Base-by-base conservation (phyloP, 1,284 basidiomycete species). In the Trichosporon sp. region DNA sequence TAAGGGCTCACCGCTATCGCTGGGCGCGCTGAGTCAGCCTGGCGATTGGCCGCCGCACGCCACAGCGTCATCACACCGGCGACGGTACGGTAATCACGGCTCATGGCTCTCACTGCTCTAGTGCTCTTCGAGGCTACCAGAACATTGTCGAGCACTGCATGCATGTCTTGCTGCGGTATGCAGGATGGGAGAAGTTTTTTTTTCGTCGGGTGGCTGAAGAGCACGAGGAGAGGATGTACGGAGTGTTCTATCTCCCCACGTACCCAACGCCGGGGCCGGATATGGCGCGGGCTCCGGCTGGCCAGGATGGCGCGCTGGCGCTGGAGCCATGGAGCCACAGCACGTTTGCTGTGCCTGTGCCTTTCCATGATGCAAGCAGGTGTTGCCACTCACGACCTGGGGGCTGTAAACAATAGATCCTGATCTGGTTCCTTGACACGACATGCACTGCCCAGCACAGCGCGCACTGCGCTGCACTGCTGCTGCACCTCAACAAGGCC, bases 81-180 rank as follows among this genome's bases (percentile, higher is more conserved):
- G 19, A n/a, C 1, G 1, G 51, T 16, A 48, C 51, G 51, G 51
- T 16, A 54, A 54, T 54, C 51, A 54, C 51, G 51, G 51, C 48
- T 37, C 35, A 10, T 37, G 35, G 35, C 6, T 26, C 38, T 48
- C 19, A 16, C 8, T 19, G 10, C 46, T 4, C 16, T 48, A 19
- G 12, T 48, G 46, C 16, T n/a, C 16, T 4, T 54, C n/a, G 51
- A 54, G 14, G 51, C 21, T 54, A 16, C 51, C 19, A 54, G 51
- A 54, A 54, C 8, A 8, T 26, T 26, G 8, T 54, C 51, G 51
- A 54, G n/a, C 51, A 54, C 38, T 40, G n/a, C 51, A 21, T 21
- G 19, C 48, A 51, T 37, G 51, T 54, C n/a, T 54, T 7, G n/a
- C n/a, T 54, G 51, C 51, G 51, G 51, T 54, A 54, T 54, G 51